Evolutionary conservation across 2,329 filamentous ascomycete species (phyloP).

Genomic region (Pyrenophora seminiperda): DNA sequence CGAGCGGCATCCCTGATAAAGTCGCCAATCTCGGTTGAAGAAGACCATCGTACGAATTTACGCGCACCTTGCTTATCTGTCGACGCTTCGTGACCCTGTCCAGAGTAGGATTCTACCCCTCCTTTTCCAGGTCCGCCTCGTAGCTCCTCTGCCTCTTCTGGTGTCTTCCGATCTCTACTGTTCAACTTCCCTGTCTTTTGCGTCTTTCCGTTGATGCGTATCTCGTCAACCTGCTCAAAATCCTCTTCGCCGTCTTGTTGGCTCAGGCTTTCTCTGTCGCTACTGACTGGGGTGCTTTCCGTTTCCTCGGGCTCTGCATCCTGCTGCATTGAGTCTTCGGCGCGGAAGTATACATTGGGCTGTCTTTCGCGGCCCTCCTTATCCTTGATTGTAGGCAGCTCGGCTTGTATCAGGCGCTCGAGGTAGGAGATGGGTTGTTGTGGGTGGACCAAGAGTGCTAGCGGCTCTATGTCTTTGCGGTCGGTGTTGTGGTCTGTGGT

Average conservation of each 20-base stretch:
- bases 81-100: constrained; percentile 66
- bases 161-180: constrained; percentile 31
- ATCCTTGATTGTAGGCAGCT: constrained; percentile 71
- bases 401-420: constrained; percentile 85
- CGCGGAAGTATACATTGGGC: constrained; percentile 77
- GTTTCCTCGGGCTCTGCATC: constrained; percentile 47
- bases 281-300: constrained; percentile 33
- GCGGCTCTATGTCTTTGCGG: constrained; percentile 75
- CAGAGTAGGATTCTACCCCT: constrained; percentile 72
- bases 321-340: constrained; percentile 73
- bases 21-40: constrained; percentile 87
- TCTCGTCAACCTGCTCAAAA: constrained; percentile 56
- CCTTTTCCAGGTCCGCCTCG: constrained; percentile 59
- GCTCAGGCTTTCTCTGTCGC: constrained; percentile 31
- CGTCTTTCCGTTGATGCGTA: constrained; percentile 57
- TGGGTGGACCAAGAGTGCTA: constrained; percentile 84
- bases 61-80: constrained; percentile 52
- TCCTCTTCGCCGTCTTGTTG: constrained; percentile 46
- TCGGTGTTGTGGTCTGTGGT: constrained; percentile 64
- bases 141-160: constrained; percentile 44
- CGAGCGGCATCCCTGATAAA: constrained; percentile 90
- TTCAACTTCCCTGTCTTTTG: constrained; percentile 53
- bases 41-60: constrained; percentile 85
- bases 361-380: constrained; percentile 70
- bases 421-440: constrained; percentile 91